phyloP scores from a whole-genome alignment of 768 basidiomycete species.

The Kwoniella heveanensis region DNA sequence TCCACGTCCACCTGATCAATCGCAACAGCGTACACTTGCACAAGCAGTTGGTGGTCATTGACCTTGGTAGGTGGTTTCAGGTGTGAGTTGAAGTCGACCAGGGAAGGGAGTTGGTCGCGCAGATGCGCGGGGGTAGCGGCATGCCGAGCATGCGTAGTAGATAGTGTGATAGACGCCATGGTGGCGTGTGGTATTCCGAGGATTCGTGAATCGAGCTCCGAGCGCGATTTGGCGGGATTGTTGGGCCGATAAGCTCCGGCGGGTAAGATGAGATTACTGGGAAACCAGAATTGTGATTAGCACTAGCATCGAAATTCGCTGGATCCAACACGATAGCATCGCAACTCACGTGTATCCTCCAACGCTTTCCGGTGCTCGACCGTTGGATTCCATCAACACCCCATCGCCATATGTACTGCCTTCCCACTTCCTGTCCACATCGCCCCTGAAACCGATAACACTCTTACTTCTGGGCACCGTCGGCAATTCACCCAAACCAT shows the following conservation, averaged over 20 bases:
- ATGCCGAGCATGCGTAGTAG: slow-evolving; percentile 22
- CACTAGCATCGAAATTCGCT: background rate
- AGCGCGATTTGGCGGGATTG: slow-evolving; percentile 53
- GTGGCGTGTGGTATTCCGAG: slow-evolving; percentile 80
- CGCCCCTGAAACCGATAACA: slow-evolving; percentile 37
- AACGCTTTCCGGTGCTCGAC: slow-evolving; percentile 33
- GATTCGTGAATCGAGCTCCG: slow-evolving; percentile 71
- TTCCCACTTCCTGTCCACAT: slow-evolving; percentile 29
- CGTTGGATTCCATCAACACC: slow-evolving; percentile 51
- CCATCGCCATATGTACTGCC: slow-evolving; percentile 49
- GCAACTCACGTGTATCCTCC: slow-evolving; percentile 50
- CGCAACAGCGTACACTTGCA: slow-evolving; percentile 88
- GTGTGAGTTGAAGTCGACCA: slow-evolving; percentile 68
- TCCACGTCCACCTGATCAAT: slow-evolving; percentile 76
- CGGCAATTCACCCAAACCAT: slow-evolving; percentile 21
- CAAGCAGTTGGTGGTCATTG: slow-evolving; percentile 68
- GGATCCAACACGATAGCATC: background rate
- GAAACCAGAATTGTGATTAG: background rate
- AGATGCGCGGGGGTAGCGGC: slow-evolving; percentile 55
- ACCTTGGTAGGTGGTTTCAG: slow-evolving; percentile 74
- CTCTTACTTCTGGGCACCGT: slow-evolving; percentile 29
- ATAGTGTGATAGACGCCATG: slow-evolving; percentile 72
- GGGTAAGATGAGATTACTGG: slow-evolving; percentile 60
- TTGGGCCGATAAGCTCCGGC: slow-evolving; percentile 59
- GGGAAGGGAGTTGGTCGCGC: slow-evolving; percentile 46